Evolutionary conservation across 1,139 yeast genomes (phyloP).

Genomic region (Hansenula lynferdii): DNA sequence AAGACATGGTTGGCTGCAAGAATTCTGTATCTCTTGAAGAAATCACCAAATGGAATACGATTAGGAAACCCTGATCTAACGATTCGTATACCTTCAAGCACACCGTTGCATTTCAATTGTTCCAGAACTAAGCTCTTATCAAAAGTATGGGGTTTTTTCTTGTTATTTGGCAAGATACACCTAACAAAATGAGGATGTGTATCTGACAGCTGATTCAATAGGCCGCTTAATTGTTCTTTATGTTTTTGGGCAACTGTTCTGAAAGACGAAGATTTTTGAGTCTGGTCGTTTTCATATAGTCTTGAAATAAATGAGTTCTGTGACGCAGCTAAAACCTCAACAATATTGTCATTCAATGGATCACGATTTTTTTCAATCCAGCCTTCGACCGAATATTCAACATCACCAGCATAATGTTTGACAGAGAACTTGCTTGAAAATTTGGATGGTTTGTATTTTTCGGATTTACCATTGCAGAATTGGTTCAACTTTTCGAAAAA

Average conservation of each 20-base stretch:
- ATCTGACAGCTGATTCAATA: constrained; percentile 68
- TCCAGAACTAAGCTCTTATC: constrained; percentile 77
- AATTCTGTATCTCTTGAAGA: constrained; percentile 68
- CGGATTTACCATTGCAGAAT: constrained; percentile 32
- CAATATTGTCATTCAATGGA: constrained; percentile 78
- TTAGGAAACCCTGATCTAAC: constrained; percentile 98
- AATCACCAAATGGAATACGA: constrained; percentile 78
- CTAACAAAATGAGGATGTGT: constrained; percentile 97
- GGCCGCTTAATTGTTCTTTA: constrained; percentile 70
- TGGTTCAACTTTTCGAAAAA: constrained; percentile 78
- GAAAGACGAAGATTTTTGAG: constrained; percentile 30
- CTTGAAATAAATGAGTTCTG: constrained; percentile 44
- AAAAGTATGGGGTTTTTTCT: constrained; percentile 65
- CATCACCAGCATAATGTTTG: constrained; percentile 93
- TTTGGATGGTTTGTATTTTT: constrained; percentile 69
- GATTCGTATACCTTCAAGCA: constrained; percentile 93
- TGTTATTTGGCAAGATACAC: constrained; percentile 87
- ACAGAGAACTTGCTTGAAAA: constrained; percentile 67
- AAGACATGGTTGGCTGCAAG: constrained; percentile 39
- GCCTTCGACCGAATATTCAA: constrained; percentile 84
- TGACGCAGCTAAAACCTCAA: constrained; percentile 54
- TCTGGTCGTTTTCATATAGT: constrained; percentile 33
- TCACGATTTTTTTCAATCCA: constrained; percentile 97
- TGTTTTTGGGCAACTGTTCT: constrained; percentile 86
- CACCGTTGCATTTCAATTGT: constrained; percentile 96